phyloP scores from a whole-genome alignment of 345 rosid genomes.

The Hibiscus tridactylites region DNA sequence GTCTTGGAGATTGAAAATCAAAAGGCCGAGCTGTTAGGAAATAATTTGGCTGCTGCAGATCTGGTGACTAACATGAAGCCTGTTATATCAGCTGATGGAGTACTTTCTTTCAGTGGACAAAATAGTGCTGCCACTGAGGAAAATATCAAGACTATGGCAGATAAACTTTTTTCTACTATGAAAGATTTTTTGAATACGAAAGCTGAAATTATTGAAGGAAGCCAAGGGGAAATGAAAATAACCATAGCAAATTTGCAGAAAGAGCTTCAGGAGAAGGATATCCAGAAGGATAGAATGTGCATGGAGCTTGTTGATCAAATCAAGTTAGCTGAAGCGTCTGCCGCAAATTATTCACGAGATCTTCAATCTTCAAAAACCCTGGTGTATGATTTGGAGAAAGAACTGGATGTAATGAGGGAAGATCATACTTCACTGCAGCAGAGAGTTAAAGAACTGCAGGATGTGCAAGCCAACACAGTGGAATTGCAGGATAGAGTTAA shows the following conservation, averaged over 20 bases:
- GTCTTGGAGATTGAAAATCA: slow-evolving; percentile 58
- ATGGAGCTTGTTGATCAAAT: slow-evolving; percentile 80
- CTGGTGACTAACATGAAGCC: slow-evolving; percentile 25
- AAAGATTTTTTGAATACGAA: slow-evolving; percentile 41
- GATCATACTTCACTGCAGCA: slow-evolving; percentile 46
- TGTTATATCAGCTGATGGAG: slow-evolving; percentile 14
- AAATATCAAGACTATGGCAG: slow-evolving; percentile 41
- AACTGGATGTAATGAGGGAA: slow-evolving; percentile 33
- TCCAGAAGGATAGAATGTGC: slow-evolving; percentile 70
- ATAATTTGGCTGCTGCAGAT: slow-evolving; percentile 16
- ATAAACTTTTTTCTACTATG: slow-evolving; percentile 38
- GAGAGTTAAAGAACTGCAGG: slow-evolving; percentile 52
- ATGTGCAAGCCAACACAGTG: slow-evolving; percentile 35
- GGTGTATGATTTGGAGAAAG: slow-evolving; percentile 50
- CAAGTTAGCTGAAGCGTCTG: slow-evolving; percentile 81
- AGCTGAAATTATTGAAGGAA: slow-evolving; percentile 39
- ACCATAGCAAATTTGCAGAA: slow-evolving; percentile 64
- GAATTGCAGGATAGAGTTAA: slow-evolving; percentile 52
- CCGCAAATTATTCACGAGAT: slow-evolving; percentile 45
- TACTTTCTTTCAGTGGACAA: slow-evolving; percentile 20
- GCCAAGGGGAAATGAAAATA: slow-evolving; percentile 58
- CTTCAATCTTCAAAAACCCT: slow-evolving; percentile 50
- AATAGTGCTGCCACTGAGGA: slow-evolving; percentile 39
- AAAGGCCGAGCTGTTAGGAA: slow-evolving; percentile 38
- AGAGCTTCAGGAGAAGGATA: slow-evolving; percentile 85